Evolutionary conservation across 2,329 filamentous ascomycete genomes (phyloP).

Genomic region (Aspergillus sp.): DNA sequence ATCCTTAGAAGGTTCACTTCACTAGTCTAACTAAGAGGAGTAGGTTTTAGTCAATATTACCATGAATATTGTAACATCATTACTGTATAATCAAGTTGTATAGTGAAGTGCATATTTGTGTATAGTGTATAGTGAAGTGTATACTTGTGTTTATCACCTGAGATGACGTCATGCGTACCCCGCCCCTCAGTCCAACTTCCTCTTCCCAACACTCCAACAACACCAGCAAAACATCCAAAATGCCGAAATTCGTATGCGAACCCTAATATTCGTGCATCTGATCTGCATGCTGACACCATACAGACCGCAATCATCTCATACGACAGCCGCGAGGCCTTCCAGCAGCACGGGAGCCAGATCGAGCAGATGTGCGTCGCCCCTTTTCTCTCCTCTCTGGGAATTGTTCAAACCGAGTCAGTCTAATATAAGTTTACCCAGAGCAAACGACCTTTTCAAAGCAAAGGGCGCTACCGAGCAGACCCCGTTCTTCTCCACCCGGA

Average conservation of each 20-base stretch:
- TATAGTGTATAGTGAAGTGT: too few species aligned
- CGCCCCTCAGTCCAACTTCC: neutral
- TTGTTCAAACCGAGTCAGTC: neutral
- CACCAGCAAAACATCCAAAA: constrained; percentile 6
- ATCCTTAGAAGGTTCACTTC: too few species aligned
- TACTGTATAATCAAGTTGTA: too few species aligned
- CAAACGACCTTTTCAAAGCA: constrained; percentile 7
- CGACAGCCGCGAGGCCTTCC: constrained; percentile 14
- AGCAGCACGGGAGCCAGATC: constrained; percentile 13
- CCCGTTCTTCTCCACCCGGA: constrained; percentile 17
- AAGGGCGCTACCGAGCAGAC: constrained; percentile 16
- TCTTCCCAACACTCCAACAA: neutral
- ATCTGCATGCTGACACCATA: neutral
- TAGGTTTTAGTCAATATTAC: too few species aligned
- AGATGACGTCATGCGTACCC: neutral
- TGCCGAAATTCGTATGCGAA: constrained; percentile 19
- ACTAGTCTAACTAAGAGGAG: too few species aligned
- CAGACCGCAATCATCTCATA: constrained; percentile 17
- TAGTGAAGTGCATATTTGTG: too few species aligned
- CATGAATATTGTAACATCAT: too few species aligned
- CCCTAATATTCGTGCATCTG: neutral
- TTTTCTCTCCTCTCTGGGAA: too few species aligned
- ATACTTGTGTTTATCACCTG: neutral
- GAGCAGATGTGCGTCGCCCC: constrained; percentile 13
- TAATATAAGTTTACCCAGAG: neutral